phyloP scores from a whole-genome alignment of 202 grass and related monocot genomes.

The Digitaria exilis region DNA sequence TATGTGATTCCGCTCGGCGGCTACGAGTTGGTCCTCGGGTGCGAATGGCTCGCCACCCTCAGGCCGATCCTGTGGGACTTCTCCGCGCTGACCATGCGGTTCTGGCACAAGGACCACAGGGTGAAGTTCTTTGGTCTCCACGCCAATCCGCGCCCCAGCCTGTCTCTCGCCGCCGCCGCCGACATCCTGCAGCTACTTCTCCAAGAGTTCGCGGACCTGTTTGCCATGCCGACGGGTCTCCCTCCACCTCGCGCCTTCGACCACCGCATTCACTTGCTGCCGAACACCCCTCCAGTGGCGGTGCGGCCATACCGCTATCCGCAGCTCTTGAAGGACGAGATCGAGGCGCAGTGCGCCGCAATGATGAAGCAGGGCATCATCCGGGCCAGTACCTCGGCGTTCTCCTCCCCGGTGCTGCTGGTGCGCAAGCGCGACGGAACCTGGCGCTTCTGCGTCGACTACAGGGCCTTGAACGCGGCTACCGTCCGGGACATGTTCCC shows the following conservation, averaged over 20 bases:
- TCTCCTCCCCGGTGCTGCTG: no score
- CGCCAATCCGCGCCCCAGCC: no score
- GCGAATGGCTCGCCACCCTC: no score
- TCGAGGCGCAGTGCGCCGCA: no score
- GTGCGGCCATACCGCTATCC: not conserved
- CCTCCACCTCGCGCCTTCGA: no score
- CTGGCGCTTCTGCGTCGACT: not conserved
- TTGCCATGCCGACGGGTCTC: not conserved
- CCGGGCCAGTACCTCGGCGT: no score
- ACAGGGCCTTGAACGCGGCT: not conserved
- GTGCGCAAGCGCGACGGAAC: no score
- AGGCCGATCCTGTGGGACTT: not conserved
- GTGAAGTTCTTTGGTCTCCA: not conserved
- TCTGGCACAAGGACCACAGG: not conserved
- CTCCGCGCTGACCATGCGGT: not conserved
- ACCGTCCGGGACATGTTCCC: no score
- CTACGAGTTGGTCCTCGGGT: not conserved
- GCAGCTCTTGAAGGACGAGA: not conserved
- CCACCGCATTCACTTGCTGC: not conserved
- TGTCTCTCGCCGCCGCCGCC: no score
- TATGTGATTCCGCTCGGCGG: not conserved
- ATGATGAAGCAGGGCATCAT: no score
- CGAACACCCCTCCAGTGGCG: not conserved
- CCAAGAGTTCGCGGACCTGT: not conserved
- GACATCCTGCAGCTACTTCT: not conserved